phyloP scores from a whole-genome alignment of 768 basidiomycete species.

The Trametes coccinea region DNA sequence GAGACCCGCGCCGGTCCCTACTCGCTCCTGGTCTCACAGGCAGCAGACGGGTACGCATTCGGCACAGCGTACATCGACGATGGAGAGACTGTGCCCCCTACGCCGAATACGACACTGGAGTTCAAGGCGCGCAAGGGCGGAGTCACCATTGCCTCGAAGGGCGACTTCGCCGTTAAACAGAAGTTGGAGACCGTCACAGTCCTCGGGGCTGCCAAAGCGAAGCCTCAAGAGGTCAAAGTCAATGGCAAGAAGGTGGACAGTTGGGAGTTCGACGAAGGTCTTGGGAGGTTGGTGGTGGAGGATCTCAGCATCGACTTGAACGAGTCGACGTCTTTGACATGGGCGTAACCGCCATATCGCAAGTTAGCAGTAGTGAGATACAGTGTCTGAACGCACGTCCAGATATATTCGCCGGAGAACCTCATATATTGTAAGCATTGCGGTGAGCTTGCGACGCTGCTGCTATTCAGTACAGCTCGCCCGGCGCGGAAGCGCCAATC shows the following conservation, averaged over 20 bases:
- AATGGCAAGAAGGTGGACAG: constrained; percentile 10
- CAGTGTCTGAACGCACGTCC: too few species aligned
- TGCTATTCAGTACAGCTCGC: too few species aligned
- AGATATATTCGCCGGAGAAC: too few species aligned
- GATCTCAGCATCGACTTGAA: constrained; percentile 48
- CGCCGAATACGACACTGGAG: constrained; percentile 48
- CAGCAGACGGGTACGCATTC: constrained; percentile 47
- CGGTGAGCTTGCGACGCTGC: too few species aligned
- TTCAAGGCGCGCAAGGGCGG: constrained; percentile 40
- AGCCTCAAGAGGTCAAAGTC: constrained; percentile 43
- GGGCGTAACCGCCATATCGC: constrained; percentile 31
- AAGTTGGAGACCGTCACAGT: constrained; percentile 55
- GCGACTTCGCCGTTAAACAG: constrained; percentile 46
- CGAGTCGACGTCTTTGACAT: constrained; percentile 35
- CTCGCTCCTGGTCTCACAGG: constrained; percentile 59
- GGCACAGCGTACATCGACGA: constrained; percentile 73
- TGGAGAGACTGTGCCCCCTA: constrained; percentile 61
- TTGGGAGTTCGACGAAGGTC: constrained; percentile 43
- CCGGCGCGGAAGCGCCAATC: too few species aligned
- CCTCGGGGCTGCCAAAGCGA: constrained; percentile 45
- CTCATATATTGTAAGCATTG: too few species aligned
- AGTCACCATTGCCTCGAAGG: constrained; percentile 41
- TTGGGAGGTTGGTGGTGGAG: constrained; percentile 44
- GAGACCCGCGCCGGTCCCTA: constrained; percentile 66
- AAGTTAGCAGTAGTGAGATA: neutral